Evolutionary conservation across 1,284 basidiomycete species (phyloP), one percentile per base, ranked within the genome.

Genomic region (Ceratobasidium sp.): DNA sequence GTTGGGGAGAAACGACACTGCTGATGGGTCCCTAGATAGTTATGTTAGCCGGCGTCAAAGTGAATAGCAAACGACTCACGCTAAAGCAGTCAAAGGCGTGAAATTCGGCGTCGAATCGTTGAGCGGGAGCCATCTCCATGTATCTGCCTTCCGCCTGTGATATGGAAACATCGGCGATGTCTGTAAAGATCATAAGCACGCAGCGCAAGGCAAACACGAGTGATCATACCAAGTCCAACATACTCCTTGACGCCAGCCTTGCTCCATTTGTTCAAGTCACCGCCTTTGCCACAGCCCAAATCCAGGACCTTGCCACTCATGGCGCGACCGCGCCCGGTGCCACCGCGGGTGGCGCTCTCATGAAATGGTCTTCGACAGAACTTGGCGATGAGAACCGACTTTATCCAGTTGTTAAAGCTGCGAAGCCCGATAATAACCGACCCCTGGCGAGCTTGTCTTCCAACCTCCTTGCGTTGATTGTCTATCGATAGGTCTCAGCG

Each of bases 381-480:
- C 67, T 91, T 91, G 8, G 91, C 91, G 78, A 98, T 97, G 75
- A 98, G 86, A 11, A 98, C 94, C 14, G 94, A 95, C 82, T 98
- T 98, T 78, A 98, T 91, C 96, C 98, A 99, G 83, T 99, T 99
- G 84, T 99, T 99, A 84, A 98, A 99, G 80, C 89, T 94, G 82
- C 97, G 96, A 72, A 99, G 86, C 26, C 95, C 96, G 73, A 98
- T 95, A 79, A 99, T 99, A 41, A 96, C 95, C 6, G 96, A 98
- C n/a, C 91, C 89, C 76, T 89, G 87, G 44, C 98, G 91, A 76
- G 92, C 89, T 9, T 89, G 85, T 35, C 95, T 87, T 66, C 95
- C 96, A 13, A 97, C 91, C 74, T 99, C 96, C 3, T 93, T 94
- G 11, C 98, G 89, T 52, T 89, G 87, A 80, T 99, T 99, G 83